A percentile compares a stretch with the other conserved stretches of the same genome.
Evolutionary conservation across 2,329 filamentous ascomycete genomes (phyloP).

Genomic region (Pseudogymnoascus sp.): DNA sequence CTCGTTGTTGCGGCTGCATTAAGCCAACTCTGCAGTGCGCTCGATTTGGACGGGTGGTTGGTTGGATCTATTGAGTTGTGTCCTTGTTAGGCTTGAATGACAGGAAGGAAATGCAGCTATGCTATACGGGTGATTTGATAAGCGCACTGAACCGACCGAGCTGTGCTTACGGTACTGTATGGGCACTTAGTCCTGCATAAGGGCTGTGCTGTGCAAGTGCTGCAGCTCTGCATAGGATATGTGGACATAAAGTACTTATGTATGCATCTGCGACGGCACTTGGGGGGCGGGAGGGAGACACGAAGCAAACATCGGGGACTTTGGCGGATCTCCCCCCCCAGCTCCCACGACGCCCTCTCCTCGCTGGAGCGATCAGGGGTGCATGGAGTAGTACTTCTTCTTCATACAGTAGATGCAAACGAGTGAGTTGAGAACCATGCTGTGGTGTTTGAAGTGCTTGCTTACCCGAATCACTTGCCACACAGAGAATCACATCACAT

Average conservation of each 20-base stretch:
- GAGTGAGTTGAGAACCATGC: background rate
- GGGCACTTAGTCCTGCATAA: background rate
- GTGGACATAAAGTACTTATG: background rate
- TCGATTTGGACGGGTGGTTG: background rate
- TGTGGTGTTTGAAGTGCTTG: background rate
- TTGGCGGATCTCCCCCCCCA: background rate
- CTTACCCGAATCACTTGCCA: background rate
- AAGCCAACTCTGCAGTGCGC: background rate
- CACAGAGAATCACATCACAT: background rate
- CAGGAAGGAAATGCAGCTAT: background rate
- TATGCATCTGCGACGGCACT: background rate
- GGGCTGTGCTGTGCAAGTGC: background rate
- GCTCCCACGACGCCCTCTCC: background rate
- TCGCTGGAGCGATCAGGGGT: conserved; percentile 2
- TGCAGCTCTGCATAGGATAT: background rate
- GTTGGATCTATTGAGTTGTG: background rate
- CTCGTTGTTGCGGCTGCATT: background rate
- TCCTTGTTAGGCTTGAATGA: background rate
- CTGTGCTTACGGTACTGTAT: background rate
- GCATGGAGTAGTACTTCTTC: background rate
- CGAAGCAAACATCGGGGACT: conserved; percentile 1
- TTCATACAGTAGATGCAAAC: background rate
- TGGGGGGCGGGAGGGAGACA: background rate
- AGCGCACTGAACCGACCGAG: background rate
- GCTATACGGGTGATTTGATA: background rate